Base-by-base conservation (phyloP, 495 filamentous ascomycete species). In the Trichoderma gamsii region DNA sequence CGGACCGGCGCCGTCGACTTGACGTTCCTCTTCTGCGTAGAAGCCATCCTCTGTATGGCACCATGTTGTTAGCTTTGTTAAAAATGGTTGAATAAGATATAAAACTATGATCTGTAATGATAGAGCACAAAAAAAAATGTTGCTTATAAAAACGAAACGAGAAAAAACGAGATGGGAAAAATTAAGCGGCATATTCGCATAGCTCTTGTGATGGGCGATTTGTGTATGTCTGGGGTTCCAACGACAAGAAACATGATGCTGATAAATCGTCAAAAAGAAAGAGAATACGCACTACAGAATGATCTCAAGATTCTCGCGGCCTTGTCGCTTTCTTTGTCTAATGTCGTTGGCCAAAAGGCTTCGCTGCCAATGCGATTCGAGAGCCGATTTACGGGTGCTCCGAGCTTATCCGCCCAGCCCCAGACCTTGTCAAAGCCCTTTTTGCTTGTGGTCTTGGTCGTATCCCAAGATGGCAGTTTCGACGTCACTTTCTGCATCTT, bases 241-340 rank as follows among this genome's bases (percentile, higher is more conserved):
- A 38, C 8, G 35, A 7, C 4, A 9, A 38, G 7, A 38, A 9
- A 38, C 35, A 38, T 3, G 35, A 29, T 4, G 29, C 29, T 29
- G 51, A 41, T 3, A 25, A 29, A 16, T 11, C 11, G 46, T 18
- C 32, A 32, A 35, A n/a, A 67, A 21, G 52, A 27, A 38, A 61
- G 41, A 51, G 56, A 16, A 21, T 23, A 77, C 80, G 66, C 75
- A 85, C 84, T 90, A 79, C 90, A 93, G 76, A 93, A 95, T 70
- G 87, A 90, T 72, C 87, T 83, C 43, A 95, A 74, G 56, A 95
- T 93, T 12, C 91, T 83, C 49, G 91, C 91, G 7, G 90, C 90
- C 77, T 95, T 93, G 76, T 93, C 89, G 76, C 85, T 86, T 79
- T 95, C 91, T 71, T 88, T 89, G 70, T 93, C 91, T 68, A 93